Evolutionary conservation across 495 filamentous ascomycete species (phyloP), one percentile per base, ranked within the genome.

Genomic region (Trichocladium antarcticum): DNA sequence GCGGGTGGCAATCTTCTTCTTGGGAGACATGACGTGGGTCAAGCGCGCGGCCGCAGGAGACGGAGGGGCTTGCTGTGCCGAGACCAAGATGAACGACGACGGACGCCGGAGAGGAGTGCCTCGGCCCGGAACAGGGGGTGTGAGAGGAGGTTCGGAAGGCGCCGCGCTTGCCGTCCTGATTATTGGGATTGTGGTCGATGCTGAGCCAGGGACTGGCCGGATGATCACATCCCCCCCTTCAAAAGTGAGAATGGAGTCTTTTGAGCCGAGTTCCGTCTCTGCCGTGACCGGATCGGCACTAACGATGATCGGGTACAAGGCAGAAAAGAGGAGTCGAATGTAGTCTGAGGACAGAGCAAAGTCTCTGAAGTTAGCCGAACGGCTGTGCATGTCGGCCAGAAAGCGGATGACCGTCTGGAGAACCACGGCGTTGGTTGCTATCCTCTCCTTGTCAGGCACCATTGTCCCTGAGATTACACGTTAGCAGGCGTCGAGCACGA

Each of bases 31-130:
- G 31, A 73, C 71, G 57, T 83, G 68, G 52, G 72, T 81, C 47
- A 93, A 67, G 16, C 77, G 79, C 10, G 77, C 74, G 17, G 78
- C 72, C 6, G 78, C 77, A 3, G 79, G 73, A 10, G 62, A 59
- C 44, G 75, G 65, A 22, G 74, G 66, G 2, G 72, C 64, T 41
- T 75, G 74, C 42, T 89, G 80, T 12, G 85, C 80, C 11, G 84
- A 84, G 16, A 97, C 74, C 15, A 98, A 70, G 28, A 97, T 81
- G 56, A 96, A 97, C 6, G 89, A 92, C 8, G 92, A 96, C 2
- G 83, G 81, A 48, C 87, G 79, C 28, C 80, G 80, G 17, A 82
- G 74, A 53, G 73, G 76, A 55, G 68, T 76, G 19, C 75, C 76
- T 57, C 69, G 60, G 73, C 47, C 74, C 56, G 55, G 55, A 65